Base-by-base conservation (phyloP, 768 basidiomycete genomes). In the Glaciozyma antarctica region DNA sequence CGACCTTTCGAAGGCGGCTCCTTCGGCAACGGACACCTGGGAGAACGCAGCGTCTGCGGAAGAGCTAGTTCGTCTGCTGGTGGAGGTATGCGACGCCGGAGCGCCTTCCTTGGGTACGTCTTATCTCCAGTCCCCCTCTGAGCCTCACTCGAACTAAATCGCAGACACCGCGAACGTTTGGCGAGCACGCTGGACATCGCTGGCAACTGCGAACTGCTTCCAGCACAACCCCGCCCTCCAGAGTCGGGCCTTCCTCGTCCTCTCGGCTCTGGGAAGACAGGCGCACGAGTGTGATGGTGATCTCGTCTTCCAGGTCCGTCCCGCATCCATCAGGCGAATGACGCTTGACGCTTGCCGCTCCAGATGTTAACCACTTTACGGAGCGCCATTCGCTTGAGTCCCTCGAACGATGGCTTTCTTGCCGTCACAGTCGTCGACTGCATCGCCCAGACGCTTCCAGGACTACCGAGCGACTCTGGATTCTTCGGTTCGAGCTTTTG, bases 131-230 rank as follows among this genome's bases (percentile, higher is more conserved):
- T 41, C 5, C 3, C 3, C 13, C 0, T 30, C 15, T 21, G 26
- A 28, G 5, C 6, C 19, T 2, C 22, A 9, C 43, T 54, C n/a
- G n/a, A 9, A 24, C 12, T 8, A 0, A 16, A 3, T 8, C 38
- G 26, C 61, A 88, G 88, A 86, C 16, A 76, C 90, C 5, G 77
- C 88, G 38, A 95, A 95, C 73, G 83, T 88, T 5, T 95, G 92
- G 92, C 83, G 87, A 64, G 89, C 91, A 32, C 82, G 92, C 44
- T 94, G 91, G 90, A 91, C 91, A 87, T 85, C 88, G 49, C 76
- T 95, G 63, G 84, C 90, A 19, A 87, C 88, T 1, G 84, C 88
- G 1, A 88, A 88, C 0, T 90, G 91, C 26, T 94, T 94, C 78
- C 92, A 94, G 73, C 82, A 87, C 55, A 89, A 88, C 5, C 86